Evolutionary conservation across 2,329 filamentous ascomycete genomes (phyloP).

Genomic region (Fusarium zealandicum): DNA sequence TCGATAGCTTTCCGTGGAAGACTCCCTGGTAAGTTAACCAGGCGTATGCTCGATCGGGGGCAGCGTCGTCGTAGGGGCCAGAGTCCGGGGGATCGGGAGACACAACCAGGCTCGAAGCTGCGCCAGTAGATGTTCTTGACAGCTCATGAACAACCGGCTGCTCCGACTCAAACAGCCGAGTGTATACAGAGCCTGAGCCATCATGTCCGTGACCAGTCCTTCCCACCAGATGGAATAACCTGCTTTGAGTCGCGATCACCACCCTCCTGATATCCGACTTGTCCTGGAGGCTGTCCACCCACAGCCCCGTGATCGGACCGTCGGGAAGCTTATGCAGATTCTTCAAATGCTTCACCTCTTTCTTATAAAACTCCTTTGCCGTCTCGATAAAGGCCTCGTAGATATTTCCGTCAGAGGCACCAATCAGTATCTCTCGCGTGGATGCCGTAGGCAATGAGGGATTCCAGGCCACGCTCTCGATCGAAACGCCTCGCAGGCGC

Average conservation of each 20-base stretch:
- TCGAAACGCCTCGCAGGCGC: constrained; percentile 82
- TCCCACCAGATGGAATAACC: constrained; percentile 82
- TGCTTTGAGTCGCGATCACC: constrained; percentile 78
- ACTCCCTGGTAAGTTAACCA: constrained; percentile 91
- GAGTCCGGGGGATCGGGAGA: constrained; percentile 75
- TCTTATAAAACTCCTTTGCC: constrained; percentile 90
- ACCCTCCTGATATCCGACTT: constrained; percentile 77
- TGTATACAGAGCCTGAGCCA: constrained; percentile 84
- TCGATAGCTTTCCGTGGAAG: constrained; percentile 81
- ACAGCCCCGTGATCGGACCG: constrained; percentile 83
- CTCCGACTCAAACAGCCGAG: constrained; percentile 86
- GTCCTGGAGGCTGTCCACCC: constrained; percentile 77
- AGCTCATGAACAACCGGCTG: constrained; percentile 79
- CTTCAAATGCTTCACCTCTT: constrained; percentile 92
- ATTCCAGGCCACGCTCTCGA: constrained; percentile 95
- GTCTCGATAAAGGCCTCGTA: constrained; percentile 97
- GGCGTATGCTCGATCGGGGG: constrained; percentile 79
- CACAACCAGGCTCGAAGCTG: constrained; percentile 71
- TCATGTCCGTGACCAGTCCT: constrained; percentile 78
- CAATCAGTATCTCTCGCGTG: constrained; percentile 91
- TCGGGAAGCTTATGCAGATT: constrained; percentile 82
- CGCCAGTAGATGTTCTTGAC: constrained; percentile 61
- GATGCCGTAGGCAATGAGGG: constrained; percentile 91
- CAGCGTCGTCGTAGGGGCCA: constrained; percentile 62
- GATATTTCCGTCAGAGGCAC: constrained; percentile 90